A percentile compares a stretch with the other conserved stretches of the same genome.
These are phyloP conservation scores for Candida yuanshanica DNA, from an alignment of 805 yeast genomes.

Conservation along the genomic window DNA sequence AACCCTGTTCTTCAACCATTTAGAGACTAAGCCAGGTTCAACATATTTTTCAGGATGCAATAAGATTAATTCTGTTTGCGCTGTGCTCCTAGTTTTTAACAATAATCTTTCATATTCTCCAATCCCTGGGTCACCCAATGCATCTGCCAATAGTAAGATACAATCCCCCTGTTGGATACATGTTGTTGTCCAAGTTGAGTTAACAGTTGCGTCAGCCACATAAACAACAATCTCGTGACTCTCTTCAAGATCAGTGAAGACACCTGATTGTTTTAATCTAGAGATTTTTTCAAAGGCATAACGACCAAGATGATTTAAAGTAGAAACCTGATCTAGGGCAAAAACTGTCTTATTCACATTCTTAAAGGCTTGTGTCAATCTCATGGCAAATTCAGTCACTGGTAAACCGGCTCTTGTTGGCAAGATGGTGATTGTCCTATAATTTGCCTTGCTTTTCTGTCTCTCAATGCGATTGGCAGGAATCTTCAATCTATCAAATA, in stretches of 20 bases:
- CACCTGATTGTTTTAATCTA: slow-evolving; percentile 79
- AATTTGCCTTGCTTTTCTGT: slow-evolving; percentile 37
- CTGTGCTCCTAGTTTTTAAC: slow-evolving; percentile 71
- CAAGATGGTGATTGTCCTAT: slow-evolving; percentile 77
- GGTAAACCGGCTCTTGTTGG: slow-evolving; percentile 84
- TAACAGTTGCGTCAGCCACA: slow-evolving; percentile 78
- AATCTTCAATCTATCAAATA: slow-evolving; percentile 16
- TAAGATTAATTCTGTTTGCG: slow-evolving; percentile 80
- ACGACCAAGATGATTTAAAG: slow-evolving; percentile 75
- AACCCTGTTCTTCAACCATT: slow-evolving; percentile 77
- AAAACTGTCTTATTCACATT: slow-evolving; percentile 69
- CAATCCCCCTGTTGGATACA: slow-evolving; percentile 96
- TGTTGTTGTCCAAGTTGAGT: slow-evolving; percentile 85
- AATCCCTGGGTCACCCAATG: slow-evolving; percentile 59
- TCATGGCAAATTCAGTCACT: slow-evolving; percentile 75
- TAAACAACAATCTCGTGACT: slow-evolving; percentile 82
- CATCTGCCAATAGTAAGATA: slow-evolving; percentile 83
- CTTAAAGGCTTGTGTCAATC: slow-evolving; percentile 63
- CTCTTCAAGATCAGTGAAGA: slow-evolving; percentile 87
- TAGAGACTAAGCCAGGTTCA: slow-evolving; percentile 75
- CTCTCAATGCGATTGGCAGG: slow-evolving; percentile 25
- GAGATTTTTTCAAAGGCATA: slow-evolving; percentile 92
- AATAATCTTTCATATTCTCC: slow-evolving; percentile 84
- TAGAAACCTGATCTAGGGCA: slow-evolving; percentile 77
- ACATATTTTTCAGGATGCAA: slow-evolving; percentile 81